Base-by-base conservation (phyloP, 2,329 filamentous ascomycete species). In the Biscogniauxia marginata region DNA sequence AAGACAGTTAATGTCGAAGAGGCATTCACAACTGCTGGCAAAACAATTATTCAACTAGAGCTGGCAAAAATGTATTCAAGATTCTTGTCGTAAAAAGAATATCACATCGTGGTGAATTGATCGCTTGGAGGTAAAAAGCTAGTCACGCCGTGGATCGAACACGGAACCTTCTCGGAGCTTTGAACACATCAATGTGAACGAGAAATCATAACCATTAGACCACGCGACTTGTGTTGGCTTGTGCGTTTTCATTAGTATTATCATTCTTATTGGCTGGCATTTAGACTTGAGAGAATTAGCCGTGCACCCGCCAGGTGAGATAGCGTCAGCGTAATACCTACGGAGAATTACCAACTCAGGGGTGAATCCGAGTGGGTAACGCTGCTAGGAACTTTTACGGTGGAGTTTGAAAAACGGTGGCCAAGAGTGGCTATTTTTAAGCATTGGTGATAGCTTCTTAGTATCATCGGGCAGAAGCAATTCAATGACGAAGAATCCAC, bases 131-230 rank as follows among this genome's bases (percentile, higher is more conserved):
- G 39, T 39, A 60, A 59, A 59, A 64, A 13, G 3, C 13, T 69
- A 69, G 65, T 69, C 64, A 64, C 66, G 65, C 66, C 66, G 66
- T 67, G 66, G 66, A 67, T 69, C 66, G 66, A 69, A 69, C 66
- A 67, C 66, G 66, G 66, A 67, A 67, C 66, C 66, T 66, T 69
- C 63, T 67, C 65, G 64, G 66, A 22, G 49, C 64, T 59, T 58
- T 53, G 51, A 58, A 58, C 57, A 61, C 60, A 60, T 56, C 45
- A 63, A 50, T 69, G 66, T 69, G 66, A 69, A 67, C 63, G 64
- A 67, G 63, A 69, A 65, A 66, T 69, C 65, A 69, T 69, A 69
- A 69, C 66, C 66, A 69, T 67, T 69, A 69, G 65, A 69, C 58
- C 66, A 69, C 65, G 66, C 65, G 65, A 69, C 65, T 67, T 24